Evolutionary conservation across 345 rosid species (phyloP).

Genomic region (Bruguiera gymnorhiza): DNA sequence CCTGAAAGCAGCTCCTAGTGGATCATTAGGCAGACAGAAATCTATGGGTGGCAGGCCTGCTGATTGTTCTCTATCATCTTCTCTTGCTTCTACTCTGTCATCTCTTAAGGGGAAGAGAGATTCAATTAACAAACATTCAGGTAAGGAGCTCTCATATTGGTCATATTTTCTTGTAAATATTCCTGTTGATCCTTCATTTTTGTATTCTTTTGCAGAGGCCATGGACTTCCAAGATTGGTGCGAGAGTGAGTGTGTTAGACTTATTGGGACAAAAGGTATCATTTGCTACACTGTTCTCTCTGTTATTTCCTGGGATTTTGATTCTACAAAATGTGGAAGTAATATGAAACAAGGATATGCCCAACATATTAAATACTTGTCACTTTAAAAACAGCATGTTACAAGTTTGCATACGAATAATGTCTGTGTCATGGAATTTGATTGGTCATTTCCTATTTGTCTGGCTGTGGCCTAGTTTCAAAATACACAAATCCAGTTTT

Average conservation of each 20-base stretch:
- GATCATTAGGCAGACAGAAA: conserved; percentile 60
- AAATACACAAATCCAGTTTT: background rate
- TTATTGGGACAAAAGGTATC: conserved; percentile 80
- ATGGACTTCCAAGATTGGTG: conserved; percentile 96
- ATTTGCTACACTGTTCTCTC: background rate
- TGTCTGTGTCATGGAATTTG: background rate
- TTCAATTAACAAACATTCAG: conserved; percentile 58
- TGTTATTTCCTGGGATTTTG: too few relatives aligned
- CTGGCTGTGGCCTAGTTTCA: background rate
- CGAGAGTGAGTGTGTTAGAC: conserved; percentile 76
- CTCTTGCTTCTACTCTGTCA: conserved; percentile 49
- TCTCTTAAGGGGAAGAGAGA: conserved; percentile 57
- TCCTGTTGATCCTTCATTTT: conserved; percentile 9
- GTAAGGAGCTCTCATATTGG: conserved; percentile 27
- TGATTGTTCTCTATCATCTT: conserved; percentile 49
- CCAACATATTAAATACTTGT: too few relatives aligned
- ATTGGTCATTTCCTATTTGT: background rate
- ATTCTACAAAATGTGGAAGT: too few relatives aligned
- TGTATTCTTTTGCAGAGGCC: conserved; percentile 61
- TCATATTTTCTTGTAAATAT: background rate
- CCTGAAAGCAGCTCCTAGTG: conserved; percentile 50
- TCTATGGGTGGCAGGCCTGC: conserved; percentile 45
- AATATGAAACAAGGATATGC: too few relatives aligned
- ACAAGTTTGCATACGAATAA: background rate
- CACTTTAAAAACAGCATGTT: background rate